Percentiles rank a stretch among this genome's conserved stretches.
Evolutionary conservation across 1,284 basidiomycete species (phyloP).

Genomic region (Marasmius oreades): DNA sequence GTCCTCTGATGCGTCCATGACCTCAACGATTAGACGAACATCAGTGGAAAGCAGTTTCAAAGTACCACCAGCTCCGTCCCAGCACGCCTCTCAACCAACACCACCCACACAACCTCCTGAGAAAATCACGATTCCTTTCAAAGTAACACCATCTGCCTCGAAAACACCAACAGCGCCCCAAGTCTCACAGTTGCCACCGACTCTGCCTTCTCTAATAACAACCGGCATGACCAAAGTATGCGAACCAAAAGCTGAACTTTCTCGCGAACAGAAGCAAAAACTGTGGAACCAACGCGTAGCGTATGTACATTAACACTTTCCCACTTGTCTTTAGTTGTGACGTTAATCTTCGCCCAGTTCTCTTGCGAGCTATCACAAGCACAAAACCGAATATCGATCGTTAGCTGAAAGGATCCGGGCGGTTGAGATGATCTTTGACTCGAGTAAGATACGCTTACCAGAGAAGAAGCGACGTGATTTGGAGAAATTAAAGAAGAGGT

Average conservation of each 20-base stretch:
- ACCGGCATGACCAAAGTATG: slow-evolving; percentile 14
- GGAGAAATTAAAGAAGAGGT: background rate
- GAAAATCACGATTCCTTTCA: too few relatives aligned
- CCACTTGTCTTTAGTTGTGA: background rate
- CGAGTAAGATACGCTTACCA: background rate
- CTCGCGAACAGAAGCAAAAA: background rate
- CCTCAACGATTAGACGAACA: background rate
- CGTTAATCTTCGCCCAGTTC: background rate
- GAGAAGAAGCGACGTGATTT: background rate
- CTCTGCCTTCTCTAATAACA: background rate
- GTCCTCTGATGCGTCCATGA: background rate
- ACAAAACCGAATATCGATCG: background rate
- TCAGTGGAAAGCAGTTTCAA: background rate
- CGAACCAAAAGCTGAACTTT: slow-evolving; percentile 12
- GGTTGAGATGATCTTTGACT: background rate
- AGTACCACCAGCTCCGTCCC: background rate
- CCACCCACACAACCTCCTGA: slow-evolving; percentile 14
- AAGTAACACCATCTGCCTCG: slow-evolving; percentile 10
- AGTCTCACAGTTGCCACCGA: too few relatives aligned
- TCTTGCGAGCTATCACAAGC: background rate
- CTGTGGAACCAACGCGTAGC: background rate
- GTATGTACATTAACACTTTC: background rate
- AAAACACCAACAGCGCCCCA: slow-evolving; percentile 15
- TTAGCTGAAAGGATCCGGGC: background rate
- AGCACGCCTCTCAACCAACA: too few relatives aligned